Conservation (phyloP, 192 early-diverging fungal species). For the Allomyces arbusculus region DNA sequence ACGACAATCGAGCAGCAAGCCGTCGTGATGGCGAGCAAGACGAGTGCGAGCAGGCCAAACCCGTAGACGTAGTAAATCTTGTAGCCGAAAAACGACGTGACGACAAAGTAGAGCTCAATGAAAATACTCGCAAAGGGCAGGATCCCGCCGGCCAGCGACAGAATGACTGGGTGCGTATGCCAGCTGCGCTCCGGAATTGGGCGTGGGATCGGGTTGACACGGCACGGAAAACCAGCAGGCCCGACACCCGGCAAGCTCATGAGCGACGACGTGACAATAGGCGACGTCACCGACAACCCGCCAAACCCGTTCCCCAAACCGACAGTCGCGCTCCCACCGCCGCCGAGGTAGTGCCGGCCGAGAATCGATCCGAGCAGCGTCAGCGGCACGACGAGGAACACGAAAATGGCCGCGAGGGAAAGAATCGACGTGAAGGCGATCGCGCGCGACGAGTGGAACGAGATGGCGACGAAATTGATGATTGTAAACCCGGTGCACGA, state of each 20-base stretch:
- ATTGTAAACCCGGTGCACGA: conserved; percentile 30
- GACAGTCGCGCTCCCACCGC: background rate
- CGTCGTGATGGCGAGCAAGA: conserved; percentile 62
- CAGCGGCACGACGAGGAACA: conserved; percentile 61
- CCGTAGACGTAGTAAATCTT: conserved; percentile 87
- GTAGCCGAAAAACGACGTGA: conserved; percentile 84
- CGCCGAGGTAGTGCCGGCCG: conserved; percentile 26
- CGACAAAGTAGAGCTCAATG: conserved; percentile 91
- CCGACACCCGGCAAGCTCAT: conserved; percentile 10
- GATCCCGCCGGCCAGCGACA: conserved; percentile 61
- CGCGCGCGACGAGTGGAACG: conserved; percentile 60
- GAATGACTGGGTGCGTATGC: conserved; percentile 49
- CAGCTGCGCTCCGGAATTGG: conserved; percentile 76
- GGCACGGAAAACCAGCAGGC: conserved; percentile 46
- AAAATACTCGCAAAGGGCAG: conserved; percentile 86
- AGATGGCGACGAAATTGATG: conserved; percentile 73
- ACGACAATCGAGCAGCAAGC: conserved; percentile 70
- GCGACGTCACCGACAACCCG: background rate
- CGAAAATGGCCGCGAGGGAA: conserved; percentile 62
- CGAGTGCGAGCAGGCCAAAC: conserved; percentile 72
- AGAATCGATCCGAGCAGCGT: conserved; percentile 59
- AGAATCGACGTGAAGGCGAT: conserved; percentile 75
- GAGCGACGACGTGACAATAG: background rate
- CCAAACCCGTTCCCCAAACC: background rate
- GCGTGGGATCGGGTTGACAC: conserved; percentile 82